Evolutionary conservation across 805 yeast genomes (phyloP).

Genomic region (Ogataea paradorogensis): DNA sequence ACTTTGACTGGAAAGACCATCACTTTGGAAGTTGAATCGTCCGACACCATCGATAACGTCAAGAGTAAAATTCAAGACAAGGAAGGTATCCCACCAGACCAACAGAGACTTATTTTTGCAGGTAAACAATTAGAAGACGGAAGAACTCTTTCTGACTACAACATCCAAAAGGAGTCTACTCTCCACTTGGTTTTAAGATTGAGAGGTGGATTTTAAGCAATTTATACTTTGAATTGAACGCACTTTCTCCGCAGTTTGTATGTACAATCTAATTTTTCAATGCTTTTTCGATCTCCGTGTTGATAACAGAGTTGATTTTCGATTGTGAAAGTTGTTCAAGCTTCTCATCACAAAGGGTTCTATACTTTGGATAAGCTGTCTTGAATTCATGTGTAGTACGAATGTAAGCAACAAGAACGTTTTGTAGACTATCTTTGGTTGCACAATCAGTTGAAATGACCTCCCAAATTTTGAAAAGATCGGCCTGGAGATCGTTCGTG

Average conservation of each 20-base stretch:
- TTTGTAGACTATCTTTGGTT: conserved; percentile 40
- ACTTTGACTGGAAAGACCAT: conserved; percentile 89
- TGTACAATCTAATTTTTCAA: conserved; percentile 5
- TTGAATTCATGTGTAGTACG: conserved; percentile 21
- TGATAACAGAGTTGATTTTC: conserved; percentile 50
- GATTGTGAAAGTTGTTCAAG: conserved; percentile 28
- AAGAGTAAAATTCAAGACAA: conserved; percentile 43
- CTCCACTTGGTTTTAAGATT: conserved; percentile 84
- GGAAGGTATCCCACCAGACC: conserved; percentile 46
- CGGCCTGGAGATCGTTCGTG: conserved; percentile 7
- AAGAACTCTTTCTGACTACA: conserved; percentile 90
- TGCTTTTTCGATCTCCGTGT: conserved; percentile 32
- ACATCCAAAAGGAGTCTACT: conserved; percentile 50
- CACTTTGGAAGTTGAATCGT: conserved; percentile 52
- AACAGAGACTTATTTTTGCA: conserved; percentile 44
- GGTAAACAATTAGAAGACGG: conserved; percentile 59
- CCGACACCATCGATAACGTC: conserved; percentile 44
- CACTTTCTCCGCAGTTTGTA: conserved; percentile 1
- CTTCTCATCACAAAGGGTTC: conserved; percentile 43
- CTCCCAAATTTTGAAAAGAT: conserved; percentile 17
- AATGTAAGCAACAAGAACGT: conserved; percentile 51
- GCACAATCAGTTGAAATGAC: conserved; percentile 15
- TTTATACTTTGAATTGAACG: conserved; percentile 17
- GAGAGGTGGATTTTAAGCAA: conserved; percentile 77
- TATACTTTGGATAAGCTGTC: conserved; percentile 33